phyloP scores from a whole-genome alignment of 2,329 filamentous ascomycete genomes.

The Aspergillus sp. region DNA sequence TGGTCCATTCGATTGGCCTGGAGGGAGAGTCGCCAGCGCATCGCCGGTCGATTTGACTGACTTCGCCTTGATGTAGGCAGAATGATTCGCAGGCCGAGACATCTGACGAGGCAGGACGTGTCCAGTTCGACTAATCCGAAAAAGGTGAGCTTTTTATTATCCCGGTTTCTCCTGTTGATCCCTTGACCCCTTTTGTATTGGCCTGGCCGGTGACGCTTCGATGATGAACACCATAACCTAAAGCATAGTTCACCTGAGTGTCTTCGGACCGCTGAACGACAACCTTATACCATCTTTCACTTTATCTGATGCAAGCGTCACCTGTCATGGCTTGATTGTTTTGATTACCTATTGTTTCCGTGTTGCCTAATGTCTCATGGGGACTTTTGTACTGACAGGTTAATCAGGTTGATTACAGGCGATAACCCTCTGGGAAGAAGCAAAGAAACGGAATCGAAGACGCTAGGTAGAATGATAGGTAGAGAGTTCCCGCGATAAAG shows the following conservation, averaged over 20 bases:
- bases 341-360: conserved; percentile 1
- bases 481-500: conserved; percentile 1
- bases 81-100: not conserved
- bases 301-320: conserved; percentile 30
- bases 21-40: not conserved
- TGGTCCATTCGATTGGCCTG: not conserved
- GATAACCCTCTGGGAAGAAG: not conserved
- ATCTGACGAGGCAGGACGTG: not conserved
- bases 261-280: conserved; percentile 42
- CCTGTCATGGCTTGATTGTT: conserved; percentile 10
- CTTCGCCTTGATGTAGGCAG: conserved; percentile 14
- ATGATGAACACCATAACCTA: conserved; percentile 40
- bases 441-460: conserved; percentile 7
- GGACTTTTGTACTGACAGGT: conserved; percentile 1
- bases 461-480: too few species aligned
- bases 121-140: conserved; percentile 4
- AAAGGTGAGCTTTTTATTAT: conserved; percentile 23
- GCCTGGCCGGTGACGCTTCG: conserved; percentile 3
- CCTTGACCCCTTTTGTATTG: not conserved
- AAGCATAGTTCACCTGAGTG: conserved; percentile 46
- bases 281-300: conserved; percentile 40
- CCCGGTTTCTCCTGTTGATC: conserved; percentile 1
- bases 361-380: not conserved
- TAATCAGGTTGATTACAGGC: not conserved
- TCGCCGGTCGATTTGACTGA: not conserved